A percentile compares a stretch with the other conserved stretches of the same genome.
Evolutionary conservation across 768 basidiomycete genomes (phyloP).

Genomic region (Pisolithus albus): DNA sequence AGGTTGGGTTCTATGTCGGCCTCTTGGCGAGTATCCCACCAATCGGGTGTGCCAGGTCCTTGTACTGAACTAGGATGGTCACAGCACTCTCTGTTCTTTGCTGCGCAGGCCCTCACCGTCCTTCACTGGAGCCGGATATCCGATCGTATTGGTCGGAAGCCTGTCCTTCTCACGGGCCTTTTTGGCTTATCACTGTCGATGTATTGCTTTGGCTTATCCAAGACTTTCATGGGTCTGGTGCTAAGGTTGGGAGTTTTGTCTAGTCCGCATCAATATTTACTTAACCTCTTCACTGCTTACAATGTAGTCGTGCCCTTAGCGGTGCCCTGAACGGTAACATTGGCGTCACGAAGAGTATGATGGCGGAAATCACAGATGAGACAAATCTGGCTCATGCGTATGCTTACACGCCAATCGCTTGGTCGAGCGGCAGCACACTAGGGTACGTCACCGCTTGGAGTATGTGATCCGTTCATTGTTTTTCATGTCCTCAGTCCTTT

Average conservation of each 20-base stretch:
- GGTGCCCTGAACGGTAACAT: slow-evolving; percentile 69
- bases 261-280: background rate
- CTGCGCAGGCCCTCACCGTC: slow-evolving; percentile 61
- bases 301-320: slow-evolving; percentile 53
- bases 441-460: slow-evolving; percentile 30
- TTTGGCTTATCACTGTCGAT: slow-evolving; percentile 7
- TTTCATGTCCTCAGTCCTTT: slow-evolving; percentile 41
- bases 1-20: slow-evolving; percentile 38
- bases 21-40: slow-evolving; percentile 22
- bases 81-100: slow-evolving; percentile 67
- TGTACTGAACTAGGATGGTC: too few species aligned
- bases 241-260: slow-evolving; percentile 23
- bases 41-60: too few species aligned
- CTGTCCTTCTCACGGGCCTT: background rate
- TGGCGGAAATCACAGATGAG: slow-evolving; percentile 66
- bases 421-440: slow-evolving; percentile 38
- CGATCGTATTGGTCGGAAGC: slow-evolving; percentile 57
- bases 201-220: slow-evolving; percentile 35
- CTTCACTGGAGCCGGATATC: slow-evolving; percentile 65
- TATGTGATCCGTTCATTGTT: background rate
- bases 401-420: slow-evolving; percentile 55
- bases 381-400: slow-evolving; percentile 65
- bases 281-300: background rate
- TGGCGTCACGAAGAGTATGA: slow-evolving; percentile 68
- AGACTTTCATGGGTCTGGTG: slow-evolving; percentile 48